phyloP scores from a whole-genome alignment of 192 early-diverging fungal species.

The Backusella parvicylindrica region DNA sequence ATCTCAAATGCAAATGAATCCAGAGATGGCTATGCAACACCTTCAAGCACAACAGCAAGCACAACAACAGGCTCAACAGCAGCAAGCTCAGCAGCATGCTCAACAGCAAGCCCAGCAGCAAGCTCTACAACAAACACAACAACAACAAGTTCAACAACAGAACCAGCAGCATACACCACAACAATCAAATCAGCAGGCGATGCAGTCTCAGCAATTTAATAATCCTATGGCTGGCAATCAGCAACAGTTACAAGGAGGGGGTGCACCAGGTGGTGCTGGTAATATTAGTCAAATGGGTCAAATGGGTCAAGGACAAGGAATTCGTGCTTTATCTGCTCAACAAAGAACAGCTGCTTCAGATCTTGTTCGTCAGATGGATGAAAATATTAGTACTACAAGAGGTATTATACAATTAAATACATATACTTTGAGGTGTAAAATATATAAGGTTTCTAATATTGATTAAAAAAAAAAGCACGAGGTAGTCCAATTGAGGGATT shows the following conservation, averaged over 20 bases:
- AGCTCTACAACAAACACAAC: neutral
- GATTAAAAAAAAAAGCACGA: neutral
- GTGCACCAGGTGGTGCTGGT: neutral
- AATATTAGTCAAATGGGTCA: neutral
- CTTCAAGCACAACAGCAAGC: neutral
- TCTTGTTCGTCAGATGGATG: constrained; percentile 38
- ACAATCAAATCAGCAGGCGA: neutral
- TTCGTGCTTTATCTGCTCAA: constrained; percentile 1
- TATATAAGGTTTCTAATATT: neutral
- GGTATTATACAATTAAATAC: constrained; percentile 15
- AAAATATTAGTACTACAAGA: constrained; percentile 37
- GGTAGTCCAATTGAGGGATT: constrained; percentile 29
- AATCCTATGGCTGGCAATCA: neutral
- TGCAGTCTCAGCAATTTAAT: constrained; percentile 9
- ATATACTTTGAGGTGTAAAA: neutral
- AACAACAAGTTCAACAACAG: constrained; percentile 3
- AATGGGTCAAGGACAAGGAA: neutral
- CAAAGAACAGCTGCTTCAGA: constrained; percentile 31
- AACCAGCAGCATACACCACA: constrained; percentile 11
- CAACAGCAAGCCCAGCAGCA: neutral
- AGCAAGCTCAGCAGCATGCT: neutral
- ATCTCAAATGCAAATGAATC: neutral
- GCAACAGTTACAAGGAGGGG: constrained; percentile 16
- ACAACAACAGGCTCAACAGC: neutral
- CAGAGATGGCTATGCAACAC: constrained; percentile 4